Evolutionary conservation across 23 red algal species (phyloP).

Genomic region (Gracilaria gracilis): DNA sequence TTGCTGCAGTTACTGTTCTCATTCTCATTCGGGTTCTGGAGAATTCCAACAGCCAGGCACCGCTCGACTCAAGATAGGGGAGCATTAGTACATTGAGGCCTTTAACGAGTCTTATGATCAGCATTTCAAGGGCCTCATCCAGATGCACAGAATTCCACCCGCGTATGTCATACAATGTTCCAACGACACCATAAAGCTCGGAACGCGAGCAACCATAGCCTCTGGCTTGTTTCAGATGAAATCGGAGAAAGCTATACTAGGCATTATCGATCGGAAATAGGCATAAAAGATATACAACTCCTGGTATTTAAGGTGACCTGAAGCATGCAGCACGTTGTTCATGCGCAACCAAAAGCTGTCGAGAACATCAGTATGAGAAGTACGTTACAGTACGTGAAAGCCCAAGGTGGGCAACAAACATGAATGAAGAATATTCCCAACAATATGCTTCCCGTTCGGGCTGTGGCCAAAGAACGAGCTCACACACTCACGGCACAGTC

Average conservation of each 20-base stretch:
- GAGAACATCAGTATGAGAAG: slow-evolving; percentile 10
- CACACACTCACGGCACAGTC: neutral
- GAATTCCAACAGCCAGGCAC: neutral
- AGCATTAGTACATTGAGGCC: neutral
- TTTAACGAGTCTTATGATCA: neutral
- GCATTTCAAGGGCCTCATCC: slow-evolving; percentile 24
- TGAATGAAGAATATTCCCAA: neutral
- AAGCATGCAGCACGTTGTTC: slow-evolving; percentile 5
- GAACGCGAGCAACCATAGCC: neutral
- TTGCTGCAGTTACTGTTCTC: too few species aligned
- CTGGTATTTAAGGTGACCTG: slow-evolving; percentile 13
- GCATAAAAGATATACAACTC: slow-evolving; percentile 16
- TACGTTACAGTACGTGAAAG: slow-evolving; percentile 29
- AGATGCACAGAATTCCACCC: neutral
- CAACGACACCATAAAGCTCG: neutral
- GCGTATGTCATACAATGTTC: neutral
- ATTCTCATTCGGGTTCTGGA: neutral
- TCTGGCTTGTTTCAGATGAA: neutral
- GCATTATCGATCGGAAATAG: neutral
- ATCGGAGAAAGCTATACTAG: neutral
- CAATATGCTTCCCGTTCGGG: slow-evolving; percentile 14
- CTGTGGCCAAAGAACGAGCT: neutral
- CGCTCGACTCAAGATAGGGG: neutral
- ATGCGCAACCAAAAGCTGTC: neutral
- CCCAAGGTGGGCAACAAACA: slow-evolving; percentile 23